Percentiles rank a stretch among this genome's conserved stretches.
phyloP scores from a whole-genome alignment of 2,329 filamentous ascomycete genomes.

The Botrytis porri region DNA sequence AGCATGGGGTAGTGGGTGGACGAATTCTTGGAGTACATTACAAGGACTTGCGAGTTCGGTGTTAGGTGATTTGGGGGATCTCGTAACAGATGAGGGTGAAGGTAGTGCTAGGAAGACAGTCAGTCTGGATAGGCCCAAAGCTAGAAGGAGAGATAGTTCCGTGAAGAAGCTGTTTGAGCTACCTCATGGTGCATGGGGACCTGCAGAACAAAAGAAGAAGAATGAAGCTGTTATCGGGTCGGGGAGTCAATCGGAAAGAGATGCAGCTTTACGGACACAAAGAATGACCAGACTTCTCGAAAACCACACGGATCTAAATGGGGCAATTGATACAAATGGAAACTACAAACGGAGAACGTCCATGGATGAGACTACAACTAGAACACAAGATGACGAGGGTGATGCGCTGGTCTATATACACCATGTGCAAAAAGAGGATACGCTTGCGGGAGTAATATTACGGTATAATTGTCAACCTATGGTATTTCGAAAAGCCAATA shows the following conservation, averaged over 20 bases:
- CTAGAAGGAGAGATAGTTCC: slow-evolving; percentile 22
- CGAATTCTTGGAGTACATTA: slow-evolving; percentile 35
- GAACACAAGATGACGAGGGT: slow-evolving; percentile 54
- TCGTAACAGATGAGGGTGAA: slow-evolving; percentile 25
- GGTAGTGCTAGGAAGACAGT: slow-evolving; percentile 14
- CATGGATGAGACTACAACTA: slow-evolving; percentile 29
- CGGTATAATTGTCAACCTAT: slow-evolving; percentile 85
- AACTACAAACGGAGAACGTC: slow-evolving; percentile 36
- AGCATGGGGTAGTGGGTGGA: slow-evolving; percentile 29
- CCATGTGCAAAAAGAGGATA: slow-evolving; percentile 77
- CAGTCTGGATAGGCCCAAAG: slow-evolving; percentile 18
- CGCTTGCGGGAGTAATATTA: slow-evolving; percentile 85
- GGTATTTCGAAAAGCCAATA: slow-evolving; percentile 80
- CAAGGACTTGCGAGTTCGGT: slow-evolving; percentile 38
- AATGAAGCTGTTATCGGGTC: slow-evolving; percentile 45
- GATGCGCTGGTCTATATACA: slow-evolving; percentile 90
- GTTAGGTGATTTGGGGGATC: slow-evolving; percentile 28
- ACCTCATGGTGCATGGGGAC: slow-evolving; percentile 35
- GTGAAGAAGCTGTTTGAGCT: slow-evolving; percentile 24
- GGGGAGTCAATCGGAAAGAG: slow-evolving; percentile 52
- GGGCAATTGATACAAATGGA: slow-evolving; percentile 48
- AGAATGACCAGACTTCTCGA: slow-evolving; percentile 59
- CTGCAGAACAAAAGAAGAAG: slow-evolving; percentile 26
- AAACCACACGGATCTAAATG: slow-evolving; percentile 58
- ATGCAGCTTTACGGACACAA: slow-evolving; percentile 53